A percentile compares a stretch with the other conserved stretches of the same genome.
These are phyloP conservation scores for Trametes polyzona DNA, from an alignment of 1,284 basidiomycete genomes.

Conservation along the genomic window DNA sequence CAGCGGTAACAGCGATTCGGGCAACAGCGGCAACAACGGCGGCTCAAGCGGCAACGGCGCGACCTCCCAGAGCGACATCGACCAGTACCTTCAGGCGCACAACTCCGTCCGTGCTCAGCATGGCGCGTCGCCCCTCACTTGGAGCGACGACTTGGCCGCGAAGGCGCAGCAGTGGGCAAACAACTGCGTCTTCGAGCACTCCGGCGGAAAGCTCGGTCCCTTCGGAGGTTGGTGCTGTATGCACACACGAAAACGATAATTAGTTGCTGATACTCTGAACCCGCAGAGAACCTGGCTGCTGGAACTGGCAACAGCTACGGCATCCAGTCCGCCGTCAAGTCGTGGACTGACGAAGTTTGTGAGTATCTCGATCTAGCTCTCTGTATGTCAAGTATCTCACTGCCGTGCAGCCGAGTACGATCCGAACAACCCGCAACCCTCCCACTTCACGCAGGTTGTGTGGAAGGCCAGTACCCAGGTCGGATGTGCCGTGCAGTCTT, in stretches of 20 bases:
- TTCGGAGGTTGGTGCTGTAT: constrained; percentile 52
- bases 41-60: constrained; percentile 2
- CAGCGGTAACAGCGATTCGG: neutral
- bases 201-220: constrained; percentile 60
- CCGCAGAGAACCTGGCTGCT: constrained; percentile 69
- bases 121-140: constrained; percentile 59
- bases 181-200: constrained; percentile 64
- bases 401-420: constrained; percentile 53
- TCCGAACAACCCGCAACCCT: constrained; percentile 55
- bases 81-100: constrained; percentile 56
- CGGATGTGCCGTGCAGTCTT: constrained; percentile 61
- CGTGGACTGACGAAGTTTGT: constrained; percentile 65
- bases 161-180: constrained; percentile 70
- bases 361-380: neutral
- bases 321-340: constrained; percentile 52
- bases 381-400: neutral
- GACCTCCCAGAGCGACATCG: constrained; percentile 37
- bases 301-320: constrained; percentile 57
- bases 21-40: neutral
- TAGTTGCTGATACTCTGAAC: neutral
- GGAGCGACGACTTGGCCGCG: constrained; percentile 56
- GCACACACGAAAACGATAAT: no score
- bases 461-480: constrained; percentile 68
- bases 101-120: constrained; percentile 63
- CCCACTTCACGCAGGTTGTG: constrained; percentile 73